Evolutionary conservation across 1,284 basidiomycete species (phyloP).

Genomic region (Malassezia yamatoensis): DNA sequence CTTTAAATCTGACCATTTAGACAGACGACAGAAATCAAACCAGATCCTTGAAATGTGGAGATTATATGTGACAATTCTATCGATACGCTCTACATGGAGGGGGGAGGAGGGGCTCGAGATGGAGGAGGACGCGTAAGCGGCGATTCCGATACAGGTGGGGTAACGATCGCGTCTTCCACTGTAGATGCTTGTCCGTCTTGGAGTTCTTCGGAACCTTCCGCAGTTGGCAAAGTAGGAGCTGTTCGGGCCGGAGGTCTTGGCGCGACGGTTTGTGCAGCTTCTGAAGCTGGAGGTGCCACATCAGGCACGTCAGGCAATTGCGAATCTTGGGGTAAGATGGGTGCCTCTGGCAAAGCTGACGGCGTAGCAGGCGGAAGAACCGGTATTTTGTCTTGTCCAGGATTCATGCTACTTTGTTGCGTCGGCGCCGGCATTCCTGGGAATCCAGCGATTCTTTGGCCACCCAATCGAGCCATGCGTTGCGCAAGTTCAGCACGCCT

Average conservation of each 20-base stretch:
- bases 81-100: neutral
- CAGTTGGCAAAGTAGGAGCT: neutral
- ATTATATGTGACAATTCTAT: neutral
- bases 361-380: neutral
- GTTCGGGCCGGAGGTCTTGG: neutral
- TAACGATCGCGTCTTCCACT: neutral
- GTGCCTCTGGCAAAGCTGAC: neutral
- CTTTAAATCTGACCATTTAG: slow-evolving; percentile 15
- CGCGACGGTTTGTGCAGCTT: neutral
- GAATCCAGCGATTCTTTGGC: slow-evolving; percentile 7
- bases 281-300: neutral
- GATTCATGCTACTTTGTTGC: neutral
- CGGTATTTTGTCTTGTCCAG: neutral
- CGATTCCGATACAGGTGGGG: neutral
- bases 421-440: neutral
- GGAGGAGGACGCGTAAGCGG: slow-evolving; percentile 1
- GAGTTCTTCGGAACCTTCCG: neutral
- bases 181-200: neutral
- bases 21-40: slow-evolving; percentile 1
- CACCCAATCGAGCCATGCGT: slow-evolving; percentile 11
- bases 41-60: neutral
- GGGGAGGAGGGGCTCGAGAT: neutral
- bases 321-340: neutral
- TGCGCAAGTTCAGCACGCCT: slow-evolving; percentile 2
- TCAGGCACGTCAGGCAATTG: neutral